These are phyloP conservation scores for Fraxinus anomala DNA, from an alignment of 257 asterid genomes.

Conservation along the genomic window DNA sequence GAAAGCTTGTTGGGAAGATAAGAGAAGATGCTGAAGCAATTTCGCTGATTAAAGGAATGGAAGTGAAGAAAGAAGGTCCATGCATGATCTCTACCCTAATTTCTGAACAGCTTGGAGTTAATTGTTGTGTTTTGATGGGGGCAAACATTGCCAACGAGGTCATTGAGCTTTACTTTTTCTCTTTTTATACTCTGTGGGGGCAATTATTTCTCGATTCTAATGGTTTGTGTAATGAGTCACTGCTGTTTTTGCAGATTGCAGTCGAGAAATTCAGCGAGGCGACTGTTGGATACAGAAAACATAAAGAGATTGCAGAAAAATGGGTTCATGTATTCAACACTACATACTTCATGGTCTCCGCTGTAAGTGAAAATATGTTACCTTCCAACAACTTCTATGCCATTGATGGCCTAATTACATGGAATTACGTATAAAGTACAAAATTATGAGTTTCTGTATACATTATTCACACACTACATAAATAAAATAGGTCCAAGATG, in stretches of 20 bases:
- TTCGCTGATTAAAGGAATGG: slow-evolving; percentile 86
- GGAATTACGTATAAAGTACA: not conserved
- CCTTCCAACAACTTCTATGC: not conserved
- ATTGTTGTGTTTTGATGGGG: slow-evolving; percentile 85
- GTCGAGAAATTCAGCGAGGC: slow-evolving; percentile 92
- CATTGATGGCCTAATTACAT: not conserved
- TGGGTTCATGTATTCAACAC: slow-evolving; percentile 86
- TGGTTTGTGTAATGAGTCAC: not conserved
- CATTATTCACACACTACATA: slow-evolving; percentile 12
- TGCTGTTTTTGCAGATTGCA: slow-evolving; percentile 60
- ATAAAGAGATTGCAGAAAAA: slow-evolving; percentile 68
- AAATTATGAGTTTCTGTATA: not conserved
- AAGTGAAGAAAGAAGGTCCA: slow-evolving; percentile 93
- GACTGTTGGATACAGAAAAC: slow-evolving; percentile 71
- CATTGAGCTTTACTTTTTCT: not conserved
- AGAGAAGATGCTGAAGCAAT: slow-evolving; percentile 67
- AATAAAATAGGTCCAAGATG: slow-evolving; percentile 75
- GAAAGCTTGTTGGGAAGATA: slow-evolving; percentile 58
- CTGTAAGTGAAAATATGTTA: slow-evolving; percentile 52
- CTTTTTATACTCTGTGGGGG: not conserved
- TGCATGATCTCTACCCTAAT: slow-evolving; percentile 84
- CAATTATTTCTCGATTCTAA: not conserved
- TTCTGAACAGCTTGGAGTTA: slow-evolving; percentile 62
- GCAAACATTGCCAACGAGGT: slow-evolving; percentile 97
- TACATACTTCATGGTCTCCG: slow-evolving; percentile 68